Base-by-base conservation (phyloP, 768 basidiomycete genomes). In the Kwoniella botswanensis region DNA sequence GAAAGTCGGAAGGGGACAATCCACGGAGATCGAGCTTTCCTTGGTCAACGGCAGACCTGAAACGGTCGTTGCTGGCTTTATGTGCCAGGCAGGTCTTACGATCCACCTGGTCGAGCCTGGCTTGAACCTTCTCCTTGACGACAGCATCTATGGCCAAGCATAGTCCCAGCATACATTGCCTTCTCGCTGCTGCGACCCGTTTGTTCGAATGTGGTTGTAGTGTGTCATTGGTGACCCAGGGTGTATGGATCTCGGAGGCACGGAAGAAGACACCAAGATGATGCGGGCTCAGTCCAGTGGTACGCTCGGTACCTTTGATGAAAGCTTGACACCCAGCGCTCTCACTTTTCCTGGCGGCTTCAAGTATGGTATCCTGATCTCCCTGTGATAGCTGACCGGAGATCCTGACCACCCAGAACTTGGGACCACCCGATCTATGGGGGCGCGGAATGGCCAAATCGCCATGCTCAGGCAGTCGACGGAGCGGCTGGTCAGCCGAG, bases 121-220 rank as follows among this genome's bases (percentile, higher is more conserved):
- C 2, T 41, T 65, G 64, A 26, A 26, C 64, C 26, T 29, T 46
- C 26, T 22, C 17, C 17, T 56, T 41, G 52, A 41, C 17, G 4
- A 65, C 64, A 13, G 54, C 54, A 56, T 41, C 64, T 18, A 65
- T 65, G 42, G 64, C 46, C 50, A 65, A 22, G 42, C 58, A 60
- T 11, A 60, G 24, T 43, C 26, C 42, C 42, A 60, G 18, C 58
- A 60, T 60, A 24, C 15, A 13, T 43, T 35, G 15, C 58, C 13
- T 60, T 22, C 58, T 11, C 15, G 15, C 18, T 22, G 29, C 29
- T 12, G 58, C 12, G 1, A 35, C 15, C n/a, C 26, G 24, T 60
- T 10, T 11, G 21, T 43, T 41, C 29, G 21, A 11, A 7, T 29
- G 10, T 11, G 24, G 24, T 43, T 60, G 58, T 10, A 60, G 2